These are phyloP conservation scores for Nicotiana attenuata DNA, from an alignment of 257 asterid species.

Conservation along the genomic window DNA sequence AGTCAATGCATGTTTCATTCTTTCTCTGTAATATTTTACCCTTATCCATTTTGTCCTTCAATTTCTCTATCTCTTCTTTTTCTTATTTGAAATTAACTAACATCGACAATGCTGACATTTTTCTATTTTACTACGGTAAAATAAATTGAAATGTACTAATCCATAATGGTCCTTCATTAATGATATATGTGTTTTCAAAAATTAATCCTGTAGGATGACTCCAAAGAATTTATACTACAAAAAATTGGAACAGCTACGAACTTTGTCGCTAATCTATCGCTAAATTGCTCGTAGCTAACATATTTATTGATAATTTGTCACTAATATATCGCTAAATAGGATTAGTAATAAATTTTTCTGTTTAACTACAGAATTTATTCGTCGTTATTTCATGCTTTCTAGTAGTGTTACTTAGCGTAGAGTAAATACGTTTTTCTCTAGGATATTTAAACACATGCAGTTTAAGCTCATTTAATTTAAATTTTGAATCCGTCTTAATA, in stretches of 20 bases:
- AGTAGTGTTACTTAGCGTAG: background rate
- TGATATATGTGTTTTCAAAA: background rate
- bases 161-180: background rate
- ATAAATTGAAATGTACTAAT: too few relatives aligned
- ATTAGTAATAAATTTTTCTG: too few relatives aligned
- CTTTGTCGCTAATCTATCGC: too few relatives aligned
- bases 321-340: too few relatives aligned
- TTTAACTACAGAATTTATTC: too few relatives aligned
- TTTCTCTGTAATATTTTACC: background rate
- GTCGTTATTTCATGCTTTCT: too few relatives aligned
- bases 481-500: background rate
- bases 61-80: background rate
- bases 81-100: background rate
- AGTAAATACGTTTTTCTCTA: background rate
- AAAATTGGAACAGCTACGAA: too few relatives aligned
- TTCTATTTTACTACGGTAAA: background rate
- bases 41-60: slow-evolving; percentile 4
- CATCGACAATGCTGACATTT: background rate
- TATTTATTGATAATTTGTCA: too few relatives aligned
- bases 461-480: background rate
- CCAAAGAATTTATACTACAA: too few relatives aligned
- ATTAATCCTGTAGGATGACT: background rate
- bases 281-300: too few relatives aligned
- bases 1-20: slow-evolving; percentile 1
- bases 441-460: background rate